Conservation (phyloP, 129 eudicot species). For the Chrysanthemum seticuspe region DNA sequence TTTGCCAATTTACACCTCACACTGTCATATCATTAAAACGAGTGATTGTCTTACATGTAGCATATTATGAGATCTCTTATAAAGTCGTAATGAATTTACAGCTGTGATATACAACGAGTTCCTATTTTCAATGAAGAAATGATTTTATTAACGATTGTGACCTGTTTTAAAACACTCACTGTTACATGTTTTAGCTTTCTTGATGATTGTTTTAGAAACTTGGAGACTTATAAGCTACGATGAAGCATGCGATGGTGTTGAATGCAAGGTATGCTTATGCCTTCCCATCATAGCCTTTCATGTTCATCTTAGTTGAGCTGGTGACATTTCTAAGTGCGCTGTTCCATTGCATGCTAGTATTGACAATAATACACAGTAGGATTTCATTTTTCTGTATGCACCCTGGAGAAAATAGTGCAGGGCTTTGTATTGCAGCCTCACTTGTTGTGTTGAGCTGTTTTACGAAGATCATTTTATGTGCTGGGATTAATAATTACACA, state of each 20-base stretch:
- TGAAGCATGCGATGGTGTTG: no score
- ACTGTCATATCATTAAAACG: not conserved
- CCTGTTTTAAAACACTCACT: no score
- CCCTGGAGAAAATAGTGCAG: no score
- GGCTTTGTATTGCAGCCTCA: no score
- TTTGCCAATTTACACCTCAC: not conserved
- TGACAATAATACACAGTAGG: not conserved
- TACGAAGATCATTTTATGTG: no score
- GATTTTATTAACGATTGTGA: slow-evolving; percentile 4
- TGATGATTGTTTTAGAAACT: no score
- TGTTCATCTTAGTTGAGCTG: not conserved
- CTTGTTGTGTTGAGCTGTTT: no score
- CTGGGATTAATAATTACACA: no score
- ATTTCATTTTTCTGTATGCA: no score
- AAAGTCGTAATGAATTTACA: not conserved
- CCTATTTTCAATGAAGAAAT: not conserved
- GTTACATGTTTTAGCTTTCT: no score
- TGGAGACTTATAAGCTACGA: no score
- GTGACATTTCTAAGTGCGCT: slow-evolving; percentile 1
- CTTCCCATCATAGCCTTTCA: not conserved
- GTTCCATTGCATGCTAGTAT: not conserved
- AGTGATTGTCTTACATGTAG: not conserved
- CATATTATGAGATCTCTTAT: not conserved
- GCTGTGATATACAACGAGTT: not conserved
- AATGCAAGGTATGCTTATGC: not conserved